A percentile compares a stretch with the other conserved stretches of the same genome.
Evolutionary conservation across 192 early-diverging fungal genomes (phyloP).

Genomic region (Coemansia sp.): DNA sequence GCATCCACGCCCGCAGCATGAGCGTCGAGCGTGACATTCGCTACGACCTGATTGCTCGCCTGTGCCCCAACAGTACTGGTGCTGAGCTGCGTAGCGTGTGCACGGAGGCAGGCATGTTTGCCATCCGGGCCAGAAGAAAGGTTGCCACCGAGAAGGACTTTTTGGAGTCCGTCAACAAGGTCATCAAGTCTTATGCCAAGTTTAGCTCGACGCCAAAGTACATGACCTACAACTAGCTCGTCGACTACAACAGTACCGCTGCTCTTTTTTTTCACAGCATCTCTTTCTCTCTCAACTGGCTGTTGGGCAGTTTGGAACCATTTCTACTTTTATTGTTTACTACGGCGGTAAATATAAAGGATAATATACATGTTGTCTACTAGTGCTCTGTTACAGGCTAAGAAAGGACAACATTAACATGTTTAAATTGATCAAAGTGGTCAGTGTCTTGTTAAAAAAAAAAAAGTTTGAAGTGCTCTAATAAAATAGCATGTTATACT

Average conservation of each 20-base stretch:
- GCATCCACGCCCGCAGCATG: conserved; percentile 99
- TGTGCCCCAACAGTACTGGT: conserved; percentile 99
- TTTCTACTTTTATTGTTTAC: background rate
- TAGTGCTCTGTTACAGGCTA: background rate
- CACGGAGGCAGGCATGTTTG: conserved; percentile 99
- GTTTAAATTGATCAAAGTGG: background rate
- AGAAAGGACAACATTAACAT: background rate
- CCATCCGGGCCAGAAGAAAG: conserved; percentile 97
- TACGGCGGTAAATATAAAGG: background rate
- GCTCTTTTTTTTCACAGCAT: background rate
- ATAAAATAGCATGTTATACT: background rate
- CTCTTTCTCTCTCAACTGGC: conserved; percentile 10
- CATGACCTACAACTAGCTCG: conserved; percentile 72
- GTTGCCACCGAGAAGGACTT: conserved; percentile 99
- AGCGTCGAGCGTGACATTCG: conserved; percentile 99
- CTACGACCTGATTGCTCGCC: conserved; percentile 95
- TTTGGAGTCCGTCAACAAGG: conserved; percentile 99
- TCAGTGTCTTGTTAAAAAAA: background rate
- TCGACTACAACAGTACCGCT: background rate
- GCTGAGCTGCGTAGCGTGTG: conserved; percentile 98
- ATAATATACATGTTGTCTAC: background rate
- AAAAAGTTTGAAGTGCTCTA: background rate
- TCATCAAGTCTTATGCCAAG: conserved; percentile 98
- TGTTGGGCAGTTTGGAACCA: background rate
- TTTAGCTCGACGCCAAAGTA: conserved; percentile 98